Conservation (phyloP, 352 stramenopile species). For the Pythium aquatile region DNA sequence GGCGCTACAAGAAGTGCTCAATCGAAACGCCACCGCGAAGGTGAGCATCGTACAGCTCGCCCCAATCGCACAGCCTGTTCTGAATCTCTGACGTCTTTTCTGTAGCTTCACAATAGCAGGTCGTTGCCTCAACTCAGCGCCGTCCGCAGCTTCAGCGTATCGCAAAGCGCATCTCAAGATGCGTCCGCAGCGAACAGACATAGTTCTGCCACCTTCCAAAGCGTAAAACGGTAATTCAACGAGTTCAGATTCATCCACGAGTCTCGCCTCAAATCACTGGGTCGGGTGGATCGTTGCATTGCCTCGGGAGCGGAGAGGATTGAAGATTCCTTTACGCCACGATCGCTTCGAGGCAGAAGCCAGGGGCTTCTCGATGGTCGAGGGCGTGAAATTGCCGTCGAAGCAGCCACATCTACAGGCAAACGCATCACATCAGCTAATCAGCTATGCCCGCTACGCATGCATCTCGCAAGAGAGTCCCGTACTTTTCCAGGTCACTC, state of each 20-base stretch:
- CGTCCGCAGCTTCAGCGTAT: not conserved
- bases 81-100: not conserved
- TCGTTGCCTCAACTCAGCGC: constrained; percentile 16
- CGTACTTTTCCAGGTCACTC: constrained; percentile 45
- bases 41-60: not conserved
- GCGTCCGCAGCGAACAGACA: not conserved
- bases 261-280: not conserved
- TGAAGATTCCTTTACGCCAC: constrained; percentile 2
- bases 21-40: constrained; percentile 11
- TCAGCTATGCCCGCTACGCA: not conserved
- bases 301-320: constrained; percentile 9
- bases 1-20: constrained; percentile 38
- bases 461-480: not conserved
- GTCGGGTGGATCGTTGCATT: constrained; percentile 5
- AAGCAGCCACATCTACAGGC: constrained; percentile 50
- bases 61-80: not conserved
- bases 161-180: not conserved
- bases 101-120: constrained; percentile 9
- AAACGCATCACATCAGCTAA: constrained; percentile 1
- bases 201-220: not conserved
- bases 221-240: not conserved
- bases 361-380: constrained; percentile 39
- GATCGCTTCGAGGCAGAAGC: not conserved
- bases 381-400: constrained; percentile 40
- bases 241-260: not conserved